These are phyloP conservation scores for Trichosporon coremiiforme DNA, from an alignment of 1,284 basidiomycete species.

Conservation along the genomic window DNA sequence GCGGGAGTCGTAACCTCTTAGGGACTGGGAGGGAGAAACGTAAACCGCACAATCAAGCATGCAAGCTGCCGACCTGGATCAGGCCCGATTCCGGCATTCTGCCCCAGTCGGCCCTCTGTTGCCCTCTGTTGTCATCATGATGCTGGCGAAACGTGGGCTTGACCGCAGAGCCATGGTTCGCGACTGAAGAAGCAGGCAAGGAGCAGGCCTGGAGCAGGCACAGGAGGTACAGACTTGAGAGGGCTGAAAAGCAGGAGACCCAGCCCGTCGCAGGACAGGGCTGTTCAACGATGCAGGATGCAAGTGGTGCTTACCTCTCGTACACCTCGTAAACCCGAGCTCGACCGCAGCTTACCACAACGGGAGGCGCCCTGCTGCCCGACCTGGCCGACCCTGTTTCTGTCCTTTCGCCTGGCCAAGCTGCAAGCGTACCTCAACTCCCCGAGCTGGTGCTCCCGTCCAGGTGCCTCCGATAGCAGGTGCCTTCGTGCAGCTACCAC, in stretches of 20 bases:
- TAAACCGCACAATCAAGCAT: not conserved
- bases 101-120: not conserved
- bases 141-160: not conserved
- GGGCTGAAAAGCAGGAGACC: not conserved
- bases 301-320: not conserved
- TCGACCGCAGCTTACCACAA: not conserved
- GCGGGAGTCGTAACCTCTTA: constrained; percentile 12
- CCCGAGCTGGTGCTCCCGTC: not conserved
- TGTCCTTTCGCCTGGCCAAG: not conserved
- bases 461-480: not conserved
- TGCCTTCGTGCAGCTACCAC: too few relatives aligned
- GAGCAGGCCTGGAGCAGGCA: not conserved
- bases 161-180: not conserved
- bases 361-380: not conserved
- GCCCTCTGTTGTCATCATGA: not conserved
- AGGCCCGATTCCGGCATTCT: not conserved
- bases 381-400: not conserved
- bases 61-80: not conserved
- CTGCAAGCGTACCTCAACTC: not conserved
- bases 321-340: not conserved
- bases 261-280: too few relatives aligned
- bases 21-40: not conserved
- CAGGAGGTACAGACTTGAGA: not conserved
- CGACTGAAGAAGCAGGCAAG: not conserved
- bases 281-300: too few relatives aligned